Evolutionary conservation across 208 protist species (phyloP), one percentile per base, ranked within the genome.

Genomic region (Leishmania turanica): DNA sequence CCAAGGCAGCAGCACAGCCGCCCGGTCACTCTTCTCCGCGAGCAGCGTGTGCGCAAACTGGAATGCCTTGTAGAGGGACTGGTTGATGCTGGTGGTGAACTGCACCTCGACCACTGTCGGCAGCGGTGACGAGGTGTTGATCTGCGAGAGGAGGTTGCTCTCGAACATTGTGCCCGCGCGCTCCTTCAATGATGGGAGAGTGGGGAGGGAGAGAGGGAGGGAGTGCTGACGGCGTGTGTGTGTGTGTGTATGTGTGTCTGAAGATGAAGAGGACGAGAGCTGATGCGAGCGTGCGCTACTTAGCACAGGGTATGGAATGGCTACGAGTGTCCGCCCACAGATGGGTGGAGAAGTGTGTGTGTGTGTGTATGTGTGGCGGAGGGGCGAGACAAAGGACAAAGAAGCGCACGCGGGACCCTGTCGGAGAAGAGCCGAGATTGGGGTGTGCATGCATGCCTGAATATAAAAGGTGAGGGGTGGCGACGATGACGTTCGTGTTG

Each of bases 31-130:
- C 62, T 88, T 92, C 75, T 95, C 90, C 0, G 90, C 91, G 42
- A 95, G 82, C 21, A 91, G 80, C 24, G 89, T 84, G 85, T 95
- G 89, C 0, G 83, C 89, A 60, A 94, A 95, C 56, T 93, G 81
- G 62, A 94, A 94, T 6, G 90, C 85, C 60, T 88, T 91, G 58
- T 77, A 71, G 37, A 97, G 71, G 8, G 89, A 88, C 1, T 78
- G 62, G 81, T 91, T 93, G 53, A 95, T 84, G 79, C 81, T 91
- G 58, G 85, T 88, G 17, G 89, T 82, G 51, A 97, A 77, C 66
- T 91, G 81, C 42, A 93, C 88, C 83, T 96, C 91, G 45, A 97
- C 83, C 75, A 93, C 93, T 24, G 92, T 91, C 24, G 93, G 93
- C 65, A 97, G 88, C 68, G 91, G 91, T 5, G 91, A 93, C 64